phyloP scores from a whole-genome alignment of 176 grass and related monocot species.

The Aegilops bicornis region DNA sequence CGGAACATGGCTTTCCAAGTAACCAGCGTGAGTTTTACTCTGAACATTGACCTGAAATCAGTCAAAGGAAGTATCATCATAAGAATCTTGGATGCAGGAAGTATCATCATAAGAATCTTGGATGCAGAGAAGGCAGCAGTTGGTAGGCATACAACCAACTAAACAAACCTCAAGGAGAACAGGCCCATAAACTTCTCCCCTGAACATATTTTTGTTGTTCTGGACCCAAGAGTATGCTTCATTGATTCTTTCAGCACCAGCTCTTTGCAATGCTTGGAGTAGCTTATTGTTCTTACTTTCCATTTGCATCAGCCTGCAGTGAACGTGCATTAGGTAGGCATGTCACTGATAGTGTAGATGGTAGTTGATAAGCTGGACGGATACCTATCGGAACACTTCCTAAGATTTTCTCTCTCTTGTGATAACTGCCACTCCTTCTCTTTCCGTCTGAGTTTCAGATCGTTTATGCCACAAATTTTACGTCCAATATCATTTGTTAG shows the following conservation, averaged over 20 bases:
- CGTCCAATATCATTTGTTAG: conserved; percentile 43
- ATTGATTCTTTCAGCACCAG: conserved; percentile 64
- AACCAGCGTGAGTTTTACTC: conserved; percentile 60
- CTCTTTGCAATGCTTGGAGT: conserved; percentile 58
- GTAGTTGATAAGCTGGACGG: not conserved
- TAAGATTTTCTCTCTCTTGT: conserved; percentile 51
- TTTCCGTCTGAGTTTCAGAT: conserved; percentile 34
- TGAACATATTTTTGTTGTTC: conserved; percentile 60
- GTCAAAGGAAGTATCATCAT: conserved; percentile 19
- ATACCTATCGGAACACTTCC: conserved; percentile 63
- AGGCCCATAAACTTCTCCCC: conserved; percentile 84
- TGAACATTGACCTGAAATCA: conserved; percentile 73
- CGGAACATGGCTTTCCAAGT: conserved; percentile 87
- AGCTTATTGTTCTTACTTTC: conserved; percentile 87
- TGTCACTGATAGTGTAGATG: not conserved
- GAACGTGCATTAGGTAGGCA: conserved; percentile 39
- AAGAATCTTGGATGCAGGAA: too few relatives aligned
- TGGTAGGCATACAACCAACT: conserved; percentile 16
- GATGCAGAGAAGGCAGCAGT: not conserved
- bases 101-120: not conserved
- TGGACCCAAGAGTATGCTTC: conserved; percentile 87
- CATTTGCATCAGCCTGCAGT: conserved; percentile 75
- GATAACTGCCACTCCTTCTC: conserved; percentile 48
- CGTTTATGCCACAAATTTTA: conserved; percentile 36
- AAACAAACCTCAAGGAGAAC: conserved; percentile 84